A percentile compares a stretch with the other conserved stretches of the same genome.
Evolutionary conservation across 73 alveolate genomes (phyloP).

Genomic region (Stentor roeselii): DNA sequence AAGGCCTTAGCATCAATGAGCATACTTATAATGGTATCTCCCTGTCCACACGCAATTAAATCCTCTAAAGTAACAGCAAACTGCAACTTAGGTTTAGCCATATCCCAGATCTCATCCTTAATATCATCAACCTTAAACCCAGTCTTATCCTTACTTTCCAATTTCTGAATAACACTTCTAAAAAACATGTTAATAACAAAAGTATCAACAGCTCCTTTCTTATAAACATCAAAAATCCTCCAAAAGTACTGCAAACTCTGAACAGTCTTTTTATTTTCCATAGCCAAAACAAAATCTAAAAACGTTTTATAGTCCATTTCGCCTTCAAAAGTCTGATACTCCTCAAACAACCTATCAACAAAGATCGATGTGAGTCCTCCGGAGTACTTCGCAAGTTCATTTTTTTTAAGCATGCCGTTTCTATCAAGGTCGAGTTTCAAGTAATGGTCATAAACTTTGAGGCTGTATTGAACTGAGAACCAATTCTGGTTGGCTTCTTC

Average conservation of each 20-base stretch:
- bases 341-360: slow-evolving; percentile 92
- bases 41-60: slow-evolving; percentile 63
- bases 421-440: slow-evolving; percentile 86
- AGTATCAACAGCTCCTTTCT: slow-evolving; percentile 76
- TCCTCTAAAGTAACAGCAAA: slow-evolving; percentile 45
- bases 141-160: slow-evolving; percentile 62
- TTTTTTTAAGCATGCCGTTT: slow-evolving; percentile 89
- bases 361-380: slow-evolving; percentile 84
- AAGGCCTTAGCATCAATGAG: slow-evolving; percentile 97
- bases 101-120: slow-evolving; percentile 51
- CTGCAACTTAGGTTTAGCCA: slow-evolving; percentile 45
- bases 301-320: slow-evolving; percentile 96
- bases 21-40: slow-evolving; percentile 86
- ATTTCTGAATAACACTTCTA: slow-evolving; percentile 62
- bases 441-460: slow-evolving; percentile 70
- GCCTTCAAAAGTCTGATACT: slow-evolving; percentile 86
- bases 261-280: slow-evolving; percentile 96
- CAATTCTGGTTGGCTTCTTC: slow-evolving; percentile 76
- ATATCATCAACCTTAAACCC: slow-evolving; percentile 39
- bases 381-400: slow-evolving; percentile 75
- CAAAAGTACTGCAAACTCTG: slow-evolving; percentile 55
- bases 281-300: slow-evolving; percentile 94
- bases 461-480: slow-evolving; percentile 74
- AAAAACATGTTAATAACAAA: slow-evolving; percentile 90
- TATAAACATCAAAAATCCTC: slow-evolving; percentile 68